Conservation (phyloP, 192 early-diverging fungal species). For the Coemansia aciculifera region DNA sequence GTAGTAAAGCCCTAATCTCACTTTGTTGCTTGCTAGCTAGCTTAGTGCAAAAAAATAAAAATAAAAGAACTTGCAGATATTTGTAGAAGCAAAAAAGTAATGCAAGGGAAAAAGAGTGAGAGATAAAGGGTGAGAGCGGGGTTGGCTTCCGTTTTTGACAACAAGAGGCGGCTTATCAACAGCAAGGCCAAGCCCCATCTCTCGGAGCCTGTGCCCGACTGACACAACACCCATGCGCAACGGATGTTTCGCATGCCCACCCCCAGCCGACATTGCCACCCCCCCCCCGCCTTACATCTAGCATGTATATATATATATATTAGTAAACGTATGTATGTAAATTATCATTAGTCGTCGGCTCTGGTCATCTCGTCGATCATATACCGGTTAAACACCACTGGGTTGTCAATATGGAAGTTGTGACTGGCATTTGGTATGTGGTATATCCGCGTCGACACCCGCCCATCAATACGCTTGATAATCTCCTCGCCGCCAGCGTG, state of each 20-base stretch:
- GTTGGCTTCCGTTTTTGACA: not conserved
- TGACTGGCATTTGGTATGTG: slow-evolving; percentile 67
- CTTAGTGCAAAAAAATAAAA: not conserved
- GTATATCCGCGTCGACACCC: slow-evolving; percentile 41
- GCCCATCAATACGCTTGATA: slow-evolving; percentile 57
- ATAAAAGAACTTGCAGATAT: not conserved
- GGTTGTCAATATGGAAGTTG: slow-evolving; percentile 87
- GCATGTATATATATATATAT: no score
- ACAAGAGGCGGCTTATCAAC: not conserved
- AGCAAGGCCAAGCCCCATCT: not conserved
- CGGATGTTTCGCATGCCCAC: not conserved
- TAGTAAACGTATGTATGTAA: not conserved
- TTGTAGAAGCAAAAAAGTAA: not conserved
- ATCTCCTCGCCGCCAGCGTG: slow-evolving; percentile 69
- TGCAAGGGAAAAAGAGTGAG: slow-evolving; percentile 10
- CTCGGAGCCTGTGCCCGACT: not conserved
- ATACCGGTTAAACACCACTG: slow-evolving; percentile 65
- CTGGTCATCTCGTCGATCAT: slow-evolving; percentile 58
- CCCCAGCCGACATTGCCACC: not conserved
- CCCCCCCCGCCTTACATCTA: no score
- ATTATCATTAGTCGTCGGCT: not conserved
- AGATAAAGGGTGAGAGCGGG: not conserved
- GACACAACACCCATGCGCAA: not conserved
- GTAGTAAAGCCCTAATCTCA: not conserved
- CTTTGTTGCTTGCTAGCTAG: not conserved